Percentiles rank a stretch among this genome's conserved stretches.
phyloP scores from a whole-genome alignment of 2,329 filamentous ascomycete species.

The Fusarium neocosmosporiellum region DNA sequence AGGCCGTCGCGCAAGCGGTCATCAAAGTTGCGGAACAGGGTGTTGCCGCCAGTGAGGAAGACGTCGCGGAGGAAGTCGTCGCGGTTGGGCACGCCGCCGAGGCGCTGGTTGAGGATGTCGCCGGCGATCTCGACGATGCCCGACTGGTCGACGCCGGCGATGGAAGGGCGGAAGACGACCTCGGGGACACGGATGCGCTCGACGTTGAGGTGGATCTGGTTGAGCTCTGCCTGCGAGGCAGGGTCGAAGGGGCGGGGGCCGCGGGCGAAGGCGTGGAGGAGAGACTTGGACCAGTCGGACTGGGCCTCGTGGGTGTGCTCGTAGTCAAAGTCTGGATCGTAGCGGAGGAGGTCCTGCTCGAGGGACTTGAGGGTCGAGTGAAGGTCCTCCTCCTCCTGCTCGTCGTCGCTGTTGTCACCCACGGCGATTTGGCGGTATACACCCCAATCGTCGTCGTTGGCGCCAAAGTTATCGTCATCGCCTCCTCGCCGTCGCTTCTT shows the following conservation, averaged over 20 bases:
- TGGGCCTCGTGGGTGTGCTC: slow-evolving; percentile 92
- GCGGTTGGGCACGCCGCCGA: slow-evolving; percentile 68
- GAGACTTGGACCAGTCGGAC: slow-evolving; percentile 92
- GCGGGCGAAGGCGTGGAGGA: slow-evolving; percentile 89
- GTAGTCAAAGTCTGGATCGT: slow-evolving; percentile 91
- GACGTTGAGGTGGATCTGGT: slow-evolving; percentile 95
- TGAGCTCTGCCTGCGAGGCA: slow-evolving; percentile 80
- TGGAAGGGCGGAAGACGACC: slow-evolving; percentile 90
- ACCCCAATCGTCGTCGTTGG: slow-evolving; percentile 97
- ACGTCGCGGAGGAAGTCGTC: slow-evolving; percentile 84
- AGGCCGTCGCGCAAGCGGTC: slow-evolving; percentile 81
- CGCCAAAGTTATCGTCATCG: slow-evolving; percentile 96
- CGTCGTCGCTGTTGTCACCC: slow-evolving; percentile 84
- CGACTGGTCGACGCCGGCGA: slow-evolving; percentile 92
- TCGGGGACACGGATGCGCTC: slow-evolving; percentile 95
- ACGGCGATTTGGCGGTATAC: slow-evolving; percentile 94
- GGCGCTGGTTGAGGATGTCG: slow-evolving; percentile 87
- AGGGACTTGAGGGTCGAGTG: slow-evolving; percentile 77
- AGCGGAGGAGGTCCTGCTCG: slow-evolving; percentile 85
- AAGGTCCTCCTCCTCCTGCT: slow-evolving; percentile 92
- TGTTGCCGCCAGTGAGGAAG: slow-evolving; percentile 95
- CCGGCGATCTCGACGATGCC: slow-evolving; percentile 92
- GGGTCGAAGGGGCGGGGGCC: slow-evolving; percentile 89
- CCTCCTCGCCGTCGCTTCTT: slow-evolving; percentile 88
- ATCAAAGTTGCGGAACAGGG: slow-evolving; percentile 87